These are phyloP conservation scores for Filobasidium wieringae DNA, from an alignment of 768 basidiomycete genomes.

Conservation along the genomic window DNA sequence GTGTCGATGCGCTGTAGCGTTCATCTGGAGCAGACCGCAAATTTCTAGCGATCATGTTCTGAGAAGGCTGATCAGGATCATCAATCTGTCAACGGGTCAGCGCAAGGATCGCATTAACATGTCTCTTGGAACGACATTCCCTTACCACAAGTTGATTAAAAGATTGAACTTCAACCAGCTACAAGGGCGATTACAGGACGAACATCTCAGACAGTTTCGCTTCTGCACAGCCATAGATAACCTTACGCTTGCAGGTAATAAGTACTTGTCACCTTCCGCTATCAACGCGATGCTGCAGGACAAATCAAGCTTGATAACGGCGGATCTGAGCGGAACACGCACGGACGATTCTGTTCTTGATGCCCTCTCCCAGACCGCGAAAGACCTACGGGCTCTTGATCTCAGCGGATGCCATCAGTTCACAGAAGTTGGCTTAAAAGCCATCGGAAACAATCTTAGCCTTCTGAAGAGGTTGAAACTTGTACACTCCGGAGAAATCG, in stretches of 20 bases:
- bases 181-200: constrained; percentile 57
- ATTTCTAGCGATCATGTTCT: constrained; percentile 48
- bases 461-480: constrained; percentile 67
- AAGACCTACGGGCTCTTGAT: constrained; percentile 81
- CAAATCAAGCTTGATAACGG: constrained; percentile 70
- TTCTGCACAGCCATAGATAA: constrained; percentile 74
- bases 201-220: constrained; percentile 57
- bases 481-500: constrained; percentile 60
- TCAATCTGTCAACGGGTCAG: constrained; percentile 33
- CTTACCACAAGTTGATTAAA: constrained; percentile 75
- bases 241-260: constrained; percentile 73
- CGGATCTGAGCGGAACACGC: constrained; percentile 60
- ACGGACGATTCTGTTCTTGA: constrained; percentile 61
- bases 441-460: constrained; percentile 62
- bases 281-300: constrained; percentile 60
- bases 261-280: constrained; percentile 52
- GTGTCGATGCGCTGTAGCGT: constrained; percentile 91
- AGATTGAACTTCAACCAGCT: constrained; percentile 78
- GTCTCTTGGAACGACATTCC: constrained; percentile 58
- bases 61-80: constrained; percentile 62
- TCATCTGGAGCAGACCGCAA: constrained; percentile 83
- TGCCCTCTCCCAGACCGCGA: constrained; percentile 58
- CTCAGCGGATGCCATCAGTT: constrained; percentile 69
- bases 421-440: constrained; percentile 62
- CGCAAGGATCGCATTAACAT: neutral